Evolutionary conservation across 2,329 filamentous ascomycete genomes (phyloP).

Genomic region (Rachicladosporium sp.): DNA sequence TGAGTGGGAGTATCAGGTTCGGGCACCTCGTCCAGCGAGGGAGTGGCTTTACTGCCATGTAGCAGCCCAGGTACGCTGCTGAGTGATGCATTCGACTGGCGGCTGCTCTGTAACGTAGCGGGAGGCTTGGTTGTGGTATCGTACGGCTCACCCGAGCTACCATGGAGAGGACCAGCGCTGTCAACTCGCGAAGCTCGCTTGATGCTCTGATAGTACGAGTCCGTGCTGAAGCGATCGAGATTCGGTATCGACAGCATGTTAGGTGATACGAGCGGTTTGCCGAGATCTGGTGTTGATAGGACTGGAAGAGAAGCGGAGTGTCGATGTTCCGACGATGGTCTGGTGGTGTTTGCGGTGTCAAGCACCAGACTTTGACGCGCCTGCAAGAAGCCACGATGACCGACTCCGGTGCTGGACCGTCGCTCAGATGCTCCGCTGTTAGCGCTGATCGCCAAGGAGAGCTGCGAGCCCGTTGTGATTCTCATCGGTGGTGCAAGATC

Average conservation of each 20-base stretch:
- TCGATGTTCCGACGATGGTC: constrained; percentile 4
- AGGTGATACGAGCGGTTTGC: constrained; percentile 3
- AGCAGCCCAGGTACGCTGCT: constrained; percentile 18
- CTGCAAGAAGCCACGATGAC: constrained; percentile 20
- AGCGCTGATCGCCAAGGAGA: too few species aligned
- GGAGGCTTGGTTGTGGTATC: constrained; percentile 12
- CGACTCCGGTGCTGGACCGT: constrained; percentile 17
- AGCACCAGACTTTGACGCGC: constrained; percentile 15
- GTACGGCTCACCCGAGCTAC: constrained; percentile 17
- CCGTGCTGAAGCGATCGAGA: constrained; percentile 11
- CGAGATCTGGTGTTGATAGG: not conserved
- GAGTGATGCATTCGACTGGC: constrained; percentile 19
- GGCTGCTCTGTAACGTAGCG: constrained; percentile 4
- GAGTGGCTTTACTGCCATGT: constrained; percentile 9
- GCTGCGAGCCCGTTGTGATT: too few species aligned
- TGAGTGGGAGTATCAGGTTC: not conserved
- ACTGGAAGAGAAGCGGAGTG: not conserved
- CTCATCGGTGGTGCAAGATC: not conserved
- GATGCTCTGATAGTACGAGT: constrained; percentile 12
- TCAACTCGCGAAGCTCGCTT: constrained; percentile 4
- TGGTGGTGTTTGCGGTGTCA: constrained; percentile 8
- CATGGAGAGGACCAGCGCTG: constrained; percentile 14
- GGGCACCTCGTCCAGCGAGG: constrained; percentile 1
- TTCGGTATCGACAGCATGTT: constrained; percentile 2
- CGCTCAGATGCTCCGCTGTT: not conserved